These are phyloP conservation scores for Tolypocladium inflatum DNA, from an alignment of 2,329 filamentous ascomycete genomes.

Conservation along the genomic window DNA sequence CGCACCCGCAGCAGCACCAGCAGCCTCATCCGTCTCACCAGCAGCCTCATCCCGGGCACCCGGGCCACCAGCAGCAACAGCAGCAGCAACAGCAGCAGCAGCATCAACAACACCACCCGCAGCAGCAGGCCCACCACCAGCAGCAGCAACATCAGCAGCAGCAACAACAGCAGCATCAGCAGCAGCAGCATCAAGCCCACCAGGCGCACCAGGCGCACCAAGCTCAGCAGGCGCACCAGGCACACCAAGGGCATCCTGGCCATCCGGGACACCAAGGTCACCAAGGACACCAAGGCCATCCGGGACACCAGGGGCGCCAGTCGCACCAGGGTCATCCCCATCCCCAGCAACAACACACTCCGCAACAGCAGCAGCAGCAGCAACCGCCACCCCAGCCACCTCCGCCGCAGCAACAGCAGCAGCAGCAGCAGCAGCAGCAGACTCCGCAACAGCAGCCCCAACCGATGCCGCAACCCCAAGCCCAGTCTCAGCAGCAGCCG, in stretches of 20 bases:
- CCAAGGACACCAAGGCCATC: slow-evolving; percentile 13
- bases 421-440: slow-evolving; percentile 17
- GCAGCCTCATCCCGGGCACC: slow-evolving; percentile 7
- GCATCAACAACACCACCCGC: slow-evolving; percentile 17
- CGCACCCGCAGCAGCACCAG: slow-evolving; percentile 30
- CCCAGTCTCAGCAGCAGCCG: slow-evolving; percentile 4
- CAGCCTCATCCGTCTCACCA: slow-evolving; percentile 21
- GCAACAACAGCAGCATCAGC: slow-evolving; percentile 12
- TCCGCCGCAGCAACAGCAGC: slow-evolving; percentile 11
- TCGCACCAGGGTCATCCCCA: slow-evolving; percentile 12
- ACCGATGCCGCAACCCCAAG: slow-evolving; percentile 14
- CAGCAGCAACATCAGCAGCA: slow-evolving; percentile 19
- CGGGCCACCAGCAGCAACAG: slow-evolving; percentile 18
- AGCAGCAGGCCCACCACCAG: slow-evolving; percentile 20
- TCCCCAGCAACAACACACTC: slow-evolving; percentile 18
- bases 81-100: slow-evolving; percentile 22
- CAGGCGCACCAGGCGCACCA: slow-evolving; percentile 16
- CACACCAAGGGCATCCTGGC: slow-evolving; percentile 7
- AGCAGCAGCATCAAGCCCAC: slow-evolving; percentile 10
- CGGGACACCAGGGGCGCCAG: slow-evolving; percentile 16
- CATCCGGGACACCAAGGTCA: slow-evolving; percentile 11
- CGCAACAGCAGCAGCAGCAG: slow-evolving; percentile 15
- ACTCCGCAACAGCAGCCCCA: slow-evolving; percentile 10
- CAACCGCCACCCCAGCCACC: slow-evolving; percentile 14
- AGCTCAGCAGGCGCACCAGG: slow-evolving; percentile 11